Evolutionary conservation across 2,329 filamentous ascomycete genomes (phyloP), one percentile per base, ranked within the genome.

Genomic region (Ceratocystis variospora): DNA sequence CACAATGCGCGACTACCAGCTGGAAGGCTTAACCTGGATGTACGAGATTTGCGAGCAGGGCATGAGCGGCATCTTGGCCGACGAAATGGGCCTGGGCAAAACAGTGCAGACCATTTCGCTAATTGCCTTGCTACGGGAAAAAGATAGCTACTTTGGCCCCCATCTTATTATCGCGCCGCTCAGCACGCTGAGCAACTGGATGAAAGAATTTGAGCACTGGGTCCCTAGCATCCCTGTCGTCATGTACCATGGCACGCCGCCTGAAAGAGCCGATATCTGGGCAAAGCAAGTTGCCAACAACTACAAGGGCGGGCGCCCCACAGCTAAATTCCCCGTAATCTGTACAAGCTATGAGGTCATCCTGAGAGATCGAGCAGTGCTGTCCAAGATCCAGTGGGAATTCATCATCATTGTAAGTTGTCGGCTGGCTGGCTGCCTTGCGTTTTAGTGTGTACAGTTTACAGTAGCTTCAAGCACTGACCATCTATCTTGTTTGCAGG

Each of bases 341-440:
- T 92, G 92, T 72, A 99, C 94, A 0, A 95, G 88, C 48, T 97
- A 97, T 71, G 94, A 99, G 73, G 96, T 99, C 73, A 92, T 95
- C 65, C 87, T 99, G 76, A 87, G 90, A 71, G 94, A 99, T 73
- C 85, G 89, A 46, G 87, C 90, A 64, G 87, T 87, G 45, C 77
- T 99, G 4, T 85, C 86, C 0, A 87, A 88, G 67, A 93, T 96
- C 66, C 87, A 91, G 45, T 99, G 94, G 94, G 90, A 95, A 65
- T 96, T 96, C 71, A 96, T 99, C 72, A 94, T 99, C 70, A 96
- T 99, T 68, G 87, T 88, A 76, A 73, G 83, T 75, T 6, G 37
- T 41, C 37, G 12, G 37, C 37, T 41, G 19, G 28, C 28, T 5
- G 28, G 28, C 37, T 41, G 19, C 4, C 57, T 5, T 19, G 5